phyloP scores from a whole-genome alignment of 257 asterid genomes.

The Solanum dulcamara region DNA sequence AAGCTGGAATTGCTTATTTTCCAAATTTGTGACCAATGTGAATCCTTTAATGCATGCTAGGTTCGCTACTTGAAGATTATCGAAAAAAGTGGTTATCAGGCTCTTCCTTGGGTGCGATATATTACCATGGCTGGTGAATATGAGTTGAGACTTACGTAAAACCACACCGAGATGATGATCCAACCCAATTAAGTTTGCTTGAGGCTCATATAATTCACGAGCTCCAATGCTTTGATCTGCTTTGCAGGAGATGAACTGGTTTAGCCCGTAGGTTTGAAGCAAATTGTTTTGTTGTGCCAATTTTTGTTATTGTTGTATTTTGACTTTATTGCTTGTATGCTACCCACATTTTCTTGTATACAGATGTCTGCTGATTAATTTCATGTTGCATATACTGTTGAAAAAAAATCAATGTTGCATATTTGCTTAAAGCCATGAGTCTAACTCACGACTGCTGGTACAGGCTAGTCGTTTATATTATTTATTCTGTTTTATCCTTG shows the following conservation, averaged over 20 bases:
- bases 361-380: not conserved
- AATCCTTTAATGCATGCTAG: slow-evolving; percentile 13
- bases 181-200: not conserved
- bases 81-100: slow-evolving; percentile 85
- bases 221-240: not conserved
- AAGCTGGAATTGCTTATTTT: not conserved
- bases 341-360: not conserved
- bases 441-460: not conserved
- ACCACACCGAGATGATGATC: not conserved
- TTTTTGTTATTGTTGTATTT: not conserved
- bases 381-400: not conserved
- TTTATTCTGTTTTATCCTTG: not conserved
- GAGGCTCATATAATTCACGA: not conserved
- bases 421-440: not conserved
- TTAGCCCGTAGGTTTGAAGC: not conserved
- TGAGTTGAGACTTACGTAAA: slow-evolving; percentile 52
- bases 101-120: slow-evolving; percentile 90
- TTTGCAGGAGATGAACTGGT: not conserved
- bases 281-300: not conserved
- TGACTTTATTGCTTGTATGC: not conserved
- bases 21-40: not conserved
- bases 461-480: not conserved
- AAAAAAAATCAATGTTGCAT: not conserved
- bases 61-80: slow-evolving; percentile 83
- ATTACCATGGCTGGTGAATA: slow-evolving; percentile 91